Evolutionary conservation across 2,329 filamentous ascomycete genomes (phyloP), one percentile per base, ranked within the genome.

Genomic region (Aspergillus oerlinghausenensis): DNA sequence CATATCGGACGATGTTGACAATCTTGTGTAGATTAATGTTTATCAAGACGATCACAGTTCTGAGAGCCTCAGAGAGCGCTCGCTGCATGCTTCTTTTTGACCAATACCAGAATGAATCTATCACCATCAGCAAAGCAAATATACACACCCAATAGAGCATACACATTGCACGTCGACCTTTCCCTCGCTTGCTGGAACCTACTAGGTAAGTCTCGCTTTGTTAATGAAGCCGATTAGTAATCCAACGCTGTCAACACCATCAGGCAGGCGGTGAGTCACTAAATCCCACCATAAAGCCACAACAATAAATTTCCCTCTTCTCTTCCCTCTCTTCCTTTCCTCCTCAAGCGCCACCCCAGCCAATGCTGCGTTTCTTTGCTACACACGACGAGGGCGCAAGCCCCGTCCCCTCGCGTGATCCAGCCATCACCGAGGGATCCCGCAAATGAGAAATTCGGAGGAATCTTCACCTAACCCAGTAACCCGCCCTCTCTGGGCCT

Each of bases 401-500:
- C 45, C 17, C 28, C 49, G n/a, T 57, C 57, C 60, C 59, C 58
- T 55, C 65, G 67, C 17, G 35, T 56, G 55, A 60, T 58, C 55
- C 14, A 51, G 54, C 50, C 43, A 42, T 56, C 59, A 43, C 9
- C 43, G 47, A 61, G 65, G 56, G 63, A 40, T 49, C 61, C 76
- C 79, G 90, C 90, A 92, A 91, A 91, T 92, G 90, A 91, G 90
- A 94, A 94, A 94, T 93, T 94, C 90, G 90, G 90, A 94, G 90
- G 89, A 94, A 87, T 92, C 89, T 92, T 90, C 89, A 91, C 74
- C 54, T 70, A 60, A 54, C 59, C 65, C 63, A 58, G 74, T 78
- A 72, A 74, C 76, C 77, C 72, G 71, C 74, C 70, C 71, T 71
- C 69, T 67, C 69, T 67, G 65, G 64, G n/a, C 23, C 64, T 66